Percentiles rank a stretch among this genome's conserved stretches.
Conservation (phyloP, 768 basidiomycete species). For the Coprinopsis sp. region DNA sequence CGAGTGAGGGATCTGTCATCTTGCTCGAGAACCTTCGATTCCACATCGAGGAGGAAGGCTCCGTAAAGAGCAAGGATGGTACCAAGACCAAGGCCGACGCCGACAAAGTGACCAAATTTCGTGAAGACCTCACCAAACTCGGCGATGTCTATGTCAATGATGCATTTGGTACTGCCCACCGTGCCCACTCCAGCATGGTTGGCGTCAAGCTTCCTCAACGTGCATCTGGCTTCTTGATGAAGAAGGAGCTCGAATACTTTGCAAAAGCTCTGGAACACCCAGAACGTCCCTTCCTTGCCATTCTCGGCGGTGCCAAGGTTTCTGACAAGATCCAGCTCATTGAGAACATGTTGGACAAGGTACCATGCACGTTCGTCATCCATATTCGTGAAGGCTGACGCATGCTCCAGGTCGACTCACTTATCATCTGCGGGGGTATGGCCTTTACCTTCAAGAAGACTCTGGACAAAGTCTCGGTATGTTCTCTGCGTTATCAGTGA, state of each 20-base stretch:
- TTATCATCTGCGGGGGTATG: conserved; percentile 98
- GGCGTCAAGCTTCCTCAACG: conserved; percentile 89
- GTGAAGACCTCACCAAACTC: conserved; percentile 81
- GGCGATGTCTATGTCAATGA: conserved; percentile 99
- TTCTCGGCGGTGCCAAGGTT: conserved; percentile 97
- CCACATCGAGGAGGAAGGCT: conserved; percentile 98
- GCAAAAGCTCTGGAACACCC: conserved; percentile 95
- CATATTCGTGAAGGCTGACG: background rate
- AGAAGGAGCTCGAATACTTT: conserved; percentile 98
- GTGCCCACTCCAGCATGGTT: conserved; percentile 98
- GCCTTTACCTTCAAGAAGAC: conserved; percentile 99
- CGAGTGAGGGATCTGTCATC: conserved; percentile 66
- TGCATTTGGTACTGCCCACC: conserved; percentile 97
- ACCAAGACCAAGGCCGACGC: conserved; percentile 93
- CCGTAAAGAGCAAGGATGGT: conserved; percentile 88
- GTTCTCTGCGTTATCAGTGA: conserved; percentile 16
- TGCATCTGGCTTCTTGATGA: conserved; percentile 94
- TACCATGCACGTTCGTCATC: conserved; percentile 21
- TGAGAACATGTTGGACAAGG: conserved; percentile 99
- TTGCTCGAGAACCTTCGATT: conserved; percentile 97
- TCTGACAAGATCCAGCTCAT: conserved; percentile 99
- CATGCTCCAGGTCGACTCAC: conserved; percentile 69
- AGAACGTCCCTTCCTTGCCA: conserved; percentile 94
- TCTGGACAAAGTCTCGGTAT: conserved; percentile 68
- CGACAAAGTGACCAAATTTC: conserved; percentile 74